A percentile compares a stretch with the other conserved stretches of the same genome.
phyloP scores from a whole-genome alignment of 352 stramenopile species.

The Pythium sp. region DNA sequence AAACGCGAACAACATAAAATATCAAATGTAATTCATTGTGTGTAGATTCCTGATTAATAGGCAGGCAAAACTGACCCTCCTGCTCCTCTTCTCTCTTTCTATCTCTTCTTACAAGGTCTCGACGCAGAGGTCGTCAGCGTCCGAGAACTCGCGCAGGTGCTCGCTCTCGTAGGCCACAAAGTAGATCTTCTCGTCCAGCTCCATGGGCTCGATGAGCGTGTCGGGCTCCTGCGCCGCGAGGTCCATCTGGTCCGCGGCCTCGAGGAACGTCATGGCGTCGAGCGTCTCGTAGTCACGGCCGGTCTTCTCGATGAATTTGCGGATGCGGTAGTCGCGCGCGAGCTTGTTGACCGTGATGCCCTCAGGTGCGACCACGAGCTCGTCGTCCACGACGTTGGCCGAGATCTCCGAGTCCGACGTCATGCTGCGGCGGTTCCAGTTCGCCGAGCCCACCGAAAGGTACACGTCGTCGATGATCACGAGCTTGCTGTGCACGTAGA shows the following conservation, averaged over 20 bases:
- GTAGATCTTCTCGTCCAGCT: constrained; percentile 23
- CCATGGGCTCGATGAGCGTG: constrained; percentile 31
- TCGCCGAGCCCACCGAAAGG: constrained; percentile 31
- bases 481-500: constrained; percentile 60
- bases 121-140: constrained; percentile 17
- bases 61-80: background rate
- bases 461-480: constrained; percentile 24
- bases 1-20: no score
- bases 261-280: constrained; percentile 37
- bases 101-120: constrained; percentile 6
- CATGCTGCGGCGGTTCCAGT: constrained; percentile 70
- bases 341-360: constrained; percentile 35
- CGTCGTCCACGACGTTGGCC: constrained; percentile 44
- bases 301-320: constrained; percentile 60
- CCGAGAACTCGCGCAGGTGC: constrained; percentile 14
- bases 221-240: constrained; percentile 16
- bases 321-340: constrained; percentile 47
- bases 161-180: constrained; percentile 21
- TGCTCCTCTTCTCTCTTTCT: background rate
- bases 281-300: constrained; percentile 36
- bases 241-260: constrained; percentile 36
- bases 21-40: no score
- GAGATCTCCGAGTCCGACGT: constrained; percentile 56
- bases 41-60: background rate
- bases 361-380: constrained; percentile 23